Base-by-base conservation (phyloP, 164 flowering plant genomes). In the Stephania japonica region DNA sequence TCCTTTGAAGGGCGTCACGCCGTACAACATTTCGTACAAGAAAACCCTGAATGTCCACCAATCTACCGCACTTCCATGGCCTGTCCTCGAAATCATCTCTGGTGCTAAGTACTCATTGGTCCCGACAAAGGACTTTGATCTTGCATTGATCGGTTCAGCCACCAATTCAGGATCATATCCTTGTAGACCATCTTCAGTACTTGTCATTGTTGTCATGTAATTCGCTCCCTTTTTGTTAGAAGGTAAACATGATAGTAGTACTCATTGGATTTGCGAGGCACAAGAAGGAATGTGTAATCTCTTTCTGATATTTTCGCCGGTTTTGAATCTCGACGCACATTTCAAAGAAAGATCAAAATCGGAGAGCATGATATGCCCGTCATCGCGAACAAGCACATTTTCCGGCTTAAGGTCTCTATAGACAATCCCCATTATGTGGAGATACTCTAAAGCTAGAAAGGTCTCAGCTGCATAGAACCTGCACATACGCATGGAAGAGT, bases 41-140 rank as follows among this genome's bases (percentile, higher is more conserved):
- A 93, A 91, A 75, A 90, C 90, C 50, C 98, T 97, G 14, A 89
- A 74, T 1, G 98, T 89, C 98, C 98, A 93, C 98, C 98, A 93
- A 70, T 93, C 98, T 8, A 93, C 98, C 0, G 88, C n/a, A n/a
- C n/a, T n/a, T n/a, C n/a, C n/a, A n/a, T n/a, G n/a, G n/a, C n/a
- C n/a, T n/a, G n/a, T n/a, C n/a, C n/a, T n/a, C n/a, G n/a, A n/a
- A n/a, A n/a, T n/a, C n/a, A n/a, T n/a, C n/a, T n/a, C n/a, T n/a
- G n/a, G n/a, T n/a, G n/a, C n/a, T n/a, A n/a, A n/a, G n/a, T n/a
- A n/a, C n/a, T n/a, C n/a, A n/a, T n/a, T n/a, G n/a, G n/a, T n/a
- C n/a, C n/a, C n/a, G n/a, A n/a, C n/a, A n/a, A n/a, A n/a, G n/a
- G n/a, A n/a, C n/a, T n/a, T n/a, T n/a, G n/a, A n/a, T n/a, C n/a